Base-by-base conservation (phyloP, 495 filamentous ascomycete species). In the Penicillium maclennaniae region DNA sequence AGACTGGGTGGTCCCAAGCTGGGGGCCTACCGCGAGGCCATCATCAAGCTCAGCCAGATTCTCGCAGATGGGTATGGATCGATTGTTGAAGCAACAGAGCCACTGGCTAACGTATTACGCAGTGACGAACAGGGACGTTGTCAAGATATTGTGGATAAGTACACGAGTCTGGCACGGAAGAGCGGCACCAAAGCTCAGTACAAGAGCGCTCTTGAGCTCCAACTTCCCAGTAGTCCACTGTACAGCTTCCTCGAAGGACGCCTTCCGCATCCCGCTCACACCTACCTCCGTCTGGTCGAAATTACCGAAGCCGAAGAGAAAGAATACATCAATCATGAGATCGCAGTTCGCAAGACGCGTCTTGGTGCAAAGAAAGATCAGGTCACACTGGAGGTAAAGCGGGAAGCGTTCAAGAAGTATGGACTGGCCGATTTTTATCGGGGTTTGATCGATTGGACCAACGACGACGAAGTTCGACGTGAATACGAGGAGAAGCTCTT, bases 401-500 rank as follows among this genome's bases (percentile, higher is more conserved):
- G 87, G 9, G 95, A 97, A 62, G 84, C 96, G 6, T 81, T 88
- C 48, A 74, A 72, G 31, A 72, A 78, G 37, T 93, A 87, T 69
- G 69, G 81, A 47, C 68, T 98, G 31, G 88, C 88, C 60, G 61
- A 79, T 8, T 63, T 95, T 19, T 98, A 96, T 63, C 80, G 81
- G 31, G 78, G 88, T 39, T 80, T 97, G 37, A 87, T 95, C 51
- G 83, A 97, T 61, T 98, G 93, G 95, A 79, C 85, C 20, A 83
- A 82, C 42, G 90, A 97, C 63, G 93, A 97, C 60, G 87, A 89
- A 17, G 67, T 89, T 23, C 83, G 93, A 37, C 84, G 91, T 38
- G 76, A 81, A 34, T 93, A 92, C 60, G 95, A 97, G 67, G 91
- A 95, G 66, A 97, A 93, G 65, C 73, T 96, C 15, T 68, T 97